Evolutionary conservation across 768 basidiomycete genomes (phyloP), one percentile per base, ranked within the genome.

Genomic region (Vishniacozyma victoriae): DNA sequence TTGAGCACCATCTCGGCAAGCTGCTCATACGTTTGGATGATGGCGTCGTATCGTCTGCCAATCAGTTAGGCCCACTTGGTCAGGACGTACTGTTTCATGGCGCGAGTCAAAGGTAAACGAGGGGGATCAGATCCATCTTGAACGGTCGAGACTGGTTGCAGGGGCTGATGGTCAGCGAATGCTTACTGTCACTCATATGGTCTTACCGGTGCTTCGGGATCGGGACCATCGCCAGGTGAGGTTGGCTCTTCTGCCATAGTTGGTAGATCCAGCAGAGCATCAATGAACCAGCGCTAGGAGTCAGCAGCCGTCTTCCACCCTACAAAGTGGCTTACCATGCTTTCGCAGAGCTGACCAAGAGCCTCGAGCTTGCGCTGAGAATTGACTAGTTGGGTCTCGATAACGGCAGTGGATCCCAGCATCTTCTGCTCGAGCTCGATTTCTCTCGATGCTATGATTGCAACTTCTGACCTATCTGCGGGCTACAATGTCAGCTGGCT

Each of bases 11-110:
- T 79, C 61, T 86, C 83, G 7, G 87, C 84, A 5, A 97, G 77
- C 58, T 93, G 90, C 31, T 86, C 83, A 61, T 90, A 96, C 2
- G 91, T 93, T 73, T 85, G 83, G 35, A 92, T 75, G 37, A 97
- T 76, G 0, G 90, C 87, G 67, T 92, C 85, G 73, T 90, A 95
- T 24, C 90, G 89, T 52, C 93, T 93, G 56, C 15, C 6, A 46
- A 35, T 41, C 9, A 40, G 41, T 18, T 36, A 37, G 16, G 11
- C 18, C 19, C 20, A 16, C 5, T 33, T 31, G 33, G 18, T 35
- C 14, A 6, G 12, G 7, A 73, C 88, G 58, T 59, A 92, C 92
- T 91, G 67, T 14, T 83, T 77, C 91, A 93, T 96, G 52, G 92
- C 91, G 36, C 76, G 76, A 1, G 90, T 91, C 25, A 96, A 75